phyloP scores from a whole-genome alignment of 164 flowering plant genomes.

The Magnolia kwangsiensis region DNA sequence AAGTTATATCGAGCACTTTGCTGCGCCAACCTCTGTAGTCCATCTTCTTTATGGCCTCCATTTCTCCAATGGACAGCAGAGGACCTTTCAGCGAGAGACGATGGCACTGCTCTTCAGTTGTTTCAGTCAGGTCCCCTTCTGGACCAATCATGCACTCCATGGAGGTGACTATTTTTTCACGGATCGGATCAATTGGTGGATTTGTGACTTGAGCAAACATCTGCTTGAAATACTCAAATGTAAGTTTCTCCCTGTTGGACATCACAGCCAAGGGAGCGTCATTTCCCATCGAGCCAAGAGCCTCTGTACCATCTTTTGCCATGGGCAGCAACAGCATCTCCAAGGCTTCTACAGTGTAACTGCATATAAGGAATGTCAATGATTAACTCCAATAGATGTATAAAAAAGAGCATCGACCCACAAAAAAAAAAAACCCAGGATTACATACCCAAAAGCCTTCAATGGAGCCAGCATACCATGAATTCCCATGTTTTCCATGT shows the following conservation, averaged over 20 bases:
- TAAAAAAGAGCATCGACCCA: not conserved
- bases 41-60: constrained; percentile 93
- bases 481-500: constrained; percentile 80
- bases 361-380: constrained; percentile 25
- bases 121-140: constrained; percentile 96
- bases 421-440: not conserved
- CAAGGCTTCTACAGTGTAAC: constrained; percentile 89
- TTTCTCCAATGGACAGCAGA: constrained; percentile 70
- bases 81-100: constrained; percentile 95
- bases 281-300: constrained; percentile 99
- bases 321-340: constrained; percentile 96
- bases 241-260: constrained; percentile 91
- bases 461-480: constrained; percentile 85
- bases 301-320: constrained; percentile 98
- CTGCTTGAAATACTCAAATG: constrained; percentile 98
- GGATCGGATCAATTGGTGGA: constrained; percentile 99
- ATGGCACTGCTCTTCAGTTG: constrained; percentile 89
- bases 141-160: constrained; percentile 99
- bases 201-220: constrained; percentile 99
- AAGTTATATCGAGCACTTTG: constrained; percentile 92
- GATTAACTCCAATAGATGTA: not conserved
- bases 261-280: constrained; percentile 97
- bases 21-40: constrained; percentile 91
- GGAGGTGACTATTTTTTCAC: constrained; percentile 97
- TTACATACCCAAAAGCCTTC: constrained; percentile 90